These are phyloP conservation scores for Coemansia sp. DNA, from an alignment of 192 early-diverging fungal genomes.

Conservation along the genomic window DNA sequence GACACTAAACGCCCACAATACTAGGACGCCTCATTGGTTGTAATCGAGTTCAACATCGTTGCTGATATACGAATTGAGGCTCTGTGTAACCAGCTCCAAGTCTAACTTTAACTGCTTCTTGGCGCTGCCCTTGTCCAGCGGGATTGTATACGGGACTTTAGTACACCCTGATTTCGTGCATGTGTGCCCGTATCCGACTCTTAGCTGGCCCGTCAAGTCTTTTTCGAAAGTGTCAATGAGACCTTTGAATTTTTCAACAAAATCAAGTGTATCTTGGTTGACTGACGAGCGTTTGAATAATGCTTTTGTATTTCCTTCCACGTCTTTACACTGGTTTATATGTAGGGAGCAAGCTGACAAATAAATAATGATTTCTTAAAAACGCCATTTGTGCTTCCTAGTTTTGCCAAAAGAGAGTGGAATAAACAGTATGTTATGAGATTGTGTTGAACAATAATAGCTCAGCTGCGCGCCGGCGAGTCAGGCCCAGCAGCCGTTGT, in stretches of 20 bases:
- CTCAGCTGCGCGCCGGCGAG: slow-evolving; percentile 16
- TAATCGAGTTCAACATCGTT: neutral
- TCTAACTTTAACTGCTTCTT: neutral
- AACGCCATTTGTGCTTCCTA: too few species aligned
- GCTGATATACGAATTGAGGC: neutral
- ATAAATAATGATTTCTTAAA: too few species aligned
- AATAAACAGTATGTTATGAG: neutral
- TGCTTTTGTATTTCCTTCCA: too few species aligned
- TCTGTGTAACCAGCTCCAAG: neutral
- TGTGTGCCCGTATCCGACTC: neutral
- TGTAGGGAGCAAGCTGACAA: too few species aligned
- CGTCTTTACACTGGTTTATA: too few species aligned
- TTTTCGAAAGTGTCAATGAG: neutral
- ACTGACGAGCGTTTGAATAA: neutral
- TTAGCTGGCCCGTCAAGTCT: neutral
- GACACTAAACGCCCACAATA: neutral
- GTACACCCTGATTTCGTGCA: neutral
- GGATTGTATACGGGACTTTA: neutral
- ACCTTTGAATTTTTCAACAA: neutral
- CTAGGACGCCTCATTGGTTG: neutral
- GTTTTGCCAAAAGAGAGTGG: too few species aligned
- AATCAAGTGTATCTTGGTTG: neutral
- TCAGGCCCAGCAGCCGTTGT: slow-evolving; percentile 14
- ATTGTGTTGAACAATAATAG: slow-evolving; percentile 8
- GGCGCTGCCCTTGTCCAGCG: neutral